Evolutionary conservation across 2,329 filamentous ascomycete species (phyloP).

Genomic region (Trichophyton mentagrophytes): DNA sequence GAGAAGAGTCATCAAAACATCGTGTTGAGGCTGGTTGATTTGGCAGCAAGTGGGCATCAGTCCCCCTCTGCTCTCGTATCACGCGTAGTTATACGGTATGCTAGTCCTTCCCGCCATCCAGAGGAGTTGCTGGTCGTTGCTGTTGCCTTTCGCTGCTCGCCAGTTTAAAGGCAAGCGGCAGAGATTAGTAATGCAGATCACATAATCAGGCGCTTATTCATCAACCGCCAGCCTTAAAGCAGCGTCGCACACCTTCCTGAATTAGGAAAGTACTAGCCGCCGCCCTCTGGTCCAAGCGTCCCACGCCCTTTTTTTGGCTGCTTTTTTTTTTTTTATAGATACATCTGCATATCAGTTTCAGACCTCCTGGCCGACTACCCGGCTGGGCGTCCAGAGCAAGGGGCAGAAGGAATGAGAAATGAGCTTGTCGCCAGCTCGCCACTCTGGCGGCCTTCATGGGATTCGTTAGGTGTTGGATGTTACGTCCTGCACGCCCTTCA

Average conservation of each 20-base stretch:
- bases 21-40: not conserved
- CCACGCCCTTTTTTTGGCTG: not conserved
- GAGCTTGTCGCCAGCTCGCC: not conserved
- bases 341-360: not conserved
- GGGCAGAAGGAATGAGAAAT: not conserved
- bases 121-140: not conserved
- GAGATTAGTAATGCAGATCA: not conserved
- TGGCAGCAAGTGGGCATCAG: not conserved
- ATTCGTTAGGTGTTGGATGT: not conserved
- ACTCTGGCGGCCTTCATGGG: not conserved
- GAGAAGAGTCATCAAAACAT: not conserved
- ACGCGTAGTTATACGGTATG: not conserved
- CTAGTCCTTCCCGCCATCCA: not conserved
- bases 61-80: not conserved
- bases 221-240: not conserved
- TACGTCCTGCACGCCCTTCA: not conserved
- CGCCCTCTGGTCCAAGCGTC: not conserved
- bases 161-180: not conserved
- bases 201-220: not conserved
- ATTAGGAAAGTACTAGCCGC: not conserved
- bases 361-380: not conserved
- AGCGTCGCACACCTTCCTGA: not conserved
- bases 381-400: not conserved
- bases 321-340: not conserved
- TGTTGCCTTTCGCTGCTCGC: not conserved